A percentile compares a stretch with the other conserved stretches of the same genome.
These are phyloP conservation scores for Solanum habrochaites DNA, from an alignment of 257 asterid species.

Conservation along the genomic window DNA sequence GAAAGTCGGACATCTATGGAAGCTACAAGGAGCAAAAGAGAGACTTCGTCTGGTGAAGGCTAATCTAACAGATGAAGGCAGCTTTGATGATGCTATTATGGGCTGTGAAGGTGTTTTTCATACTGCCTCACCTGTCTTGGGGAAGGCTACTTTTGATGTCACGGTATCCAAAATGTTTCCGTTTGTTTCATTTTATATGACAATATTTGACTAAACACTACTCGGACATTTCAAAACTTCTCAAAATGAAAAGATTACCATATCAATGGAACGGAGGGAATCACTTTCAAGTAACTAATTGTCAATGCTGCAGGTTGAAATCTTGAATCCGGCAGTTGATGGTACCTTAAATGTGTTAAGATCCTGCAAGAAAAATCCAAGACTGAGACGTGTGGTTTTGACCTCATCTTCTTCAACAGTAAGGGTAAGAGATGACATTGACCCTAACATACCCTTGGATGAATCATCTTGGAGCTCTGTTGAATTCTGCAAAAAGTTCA, in stretches of 20 bases:
- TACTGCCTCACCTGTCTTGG: conserved; percentile 90
- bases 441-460: conserved; percentile 37
- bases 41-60: conserved; percentile 52
- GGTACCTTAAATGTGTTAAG: conserved; percentile 82
- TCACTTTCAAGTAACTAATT: background rate
- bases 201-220: background rate
- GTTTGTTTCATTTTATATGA: background rate
- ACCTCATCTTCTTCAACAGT: conserved; percentile 88
- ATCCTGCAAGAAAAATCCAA: conserved; percentile 64
- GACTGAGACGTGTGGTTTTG: conserved; percentile 62
- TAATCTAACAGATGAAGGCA: conserved; percentile 60
- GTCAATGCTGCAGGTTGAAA: conserved; percentile 34
- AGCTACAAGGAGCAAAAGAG: conserved; percentile 69
- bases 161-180: background rate
- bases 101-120: conserved; percentile 88
- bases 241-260: background rate
- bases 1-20: conserved; percentile 71
- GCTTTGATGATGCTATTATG: conserved; percentile 64
- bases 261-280: background rate
- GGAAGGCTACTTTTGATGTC: conserved; percentile 25
- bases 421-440: conserved; percentile 51
- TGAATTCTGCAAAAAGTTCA: conserved; percentile 47
- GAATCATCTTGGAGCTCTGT: conserved; percentile 84
- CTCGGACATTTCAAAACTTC: background rate
- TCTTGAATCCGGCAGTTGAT: conserved; percentile 76